A percentile compares a stretch with the other conserved stretches of the same genome.
Conservation (phyloP, 441 rosid genomes). For the Jatropha multifida region DNA sequence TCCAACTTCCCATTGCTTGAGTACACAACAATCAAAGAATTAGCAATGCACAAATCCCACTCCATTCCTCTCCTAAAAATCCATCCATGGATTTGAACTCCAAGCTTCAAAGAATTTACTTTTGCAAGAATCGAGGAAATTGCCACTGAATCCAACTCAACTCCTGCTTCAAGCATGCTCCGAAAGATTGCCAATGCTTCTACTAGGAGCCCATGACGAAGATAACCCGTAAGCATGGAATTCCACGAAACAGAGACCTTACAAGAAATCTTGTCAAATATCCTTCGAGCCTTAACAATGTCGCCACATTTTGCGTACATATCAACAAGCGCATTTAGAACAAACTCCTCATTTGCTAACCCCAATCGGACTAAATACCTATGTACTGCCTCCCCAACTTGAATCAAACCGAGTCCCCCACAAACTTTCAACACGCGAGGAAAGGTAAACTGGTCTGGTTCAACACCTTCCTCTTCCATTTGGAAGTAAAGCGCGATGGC, state of each 20-base stretch:
- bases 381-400: constrained; percentile 74
- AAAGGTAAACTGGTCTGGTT: constrained; percentile 76
- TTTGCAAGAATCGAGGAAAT: constrained; percentile 64
- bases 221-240: constrained; percentile 64
- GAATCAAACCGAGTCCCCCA: constrained; percentile 70
- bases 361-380: constrained; percentile 71
- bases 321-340: constrained; percentile 75
- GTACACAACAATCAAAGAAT: constrained; percentile 61
- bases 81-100: constrained; percentile 74
- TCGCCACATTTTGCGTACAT: constrained; percentile 95
- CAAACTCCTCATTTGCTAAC: constrained; percentile 54
- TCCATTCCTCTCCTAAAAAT: constrained; percentile 54
- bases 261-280: constrained; percentile 51
- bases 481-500: constrained; percentile 87
- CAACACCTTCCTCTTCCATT: constrained; percentile 80
- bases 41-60: constrained; percentile 52
- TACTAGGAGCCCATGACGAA: constrained; percentile 55
- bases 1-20: constrained; percentile 46
- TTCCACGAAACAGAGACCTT: constrained; percentile 76
- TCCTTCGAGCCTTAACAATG: constrained; percentile 65
- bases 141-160: constrained; percentile 69
- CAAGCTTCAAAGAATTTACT: constrained; percentile 41
- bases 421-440: constrained; percentile 83
- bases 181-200: constrained; percentile 51
- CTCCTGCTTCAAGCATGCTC: constrained; percentile 49